These are phyloP conservation scores for Neospora caninum DNA, from an alignment of 169 alveolate genomes.

Conservation along the genomic window DNA sequence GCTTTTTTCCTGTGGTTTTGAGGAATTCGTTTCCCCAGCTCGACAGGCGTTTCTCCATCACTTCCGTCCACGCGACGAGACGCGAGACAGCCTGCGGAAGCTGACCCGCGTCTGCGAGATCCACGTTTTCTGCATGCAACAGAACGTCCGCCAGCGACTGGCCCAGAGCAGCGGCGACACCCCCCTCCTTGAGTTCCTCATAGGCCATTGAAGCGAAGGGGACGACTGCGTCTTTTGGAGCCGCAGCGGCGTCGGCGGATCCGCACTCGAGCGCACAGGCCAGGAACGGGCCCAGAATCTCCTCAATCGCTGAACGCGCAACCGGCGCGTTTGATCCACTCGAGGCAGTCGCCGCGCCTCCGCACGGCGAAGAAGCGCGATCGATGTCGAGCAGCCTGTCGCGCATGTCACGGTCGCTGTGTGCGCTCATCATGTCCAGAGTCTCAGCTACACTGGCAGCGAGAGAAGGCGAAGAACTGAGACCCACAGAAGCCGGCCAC, in stretches of 20 bases:
- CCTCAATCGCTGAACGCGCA: not conserved
- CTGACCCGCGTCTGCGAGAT: not conserved
- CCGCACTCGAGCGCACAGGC: not conserved
- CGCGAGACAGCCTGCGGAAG: not conserved
- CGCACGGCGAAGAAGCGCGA: not conserved
- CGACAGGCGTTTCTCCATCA: not conserved
- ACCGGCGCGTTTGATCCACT: not conserved
- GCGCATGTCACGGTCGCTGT: not conserved
- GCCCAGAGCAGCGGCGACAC: not conserved
- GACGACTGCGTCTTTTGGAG: not conserved
- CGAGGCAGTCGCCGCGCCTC: not conserved
- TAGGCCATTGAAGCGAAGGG: not conserved
- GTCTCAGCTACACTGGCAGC: not conserved
- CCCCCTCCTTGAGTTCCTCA: not conserved
- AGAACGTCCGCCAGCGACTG: not conserved
- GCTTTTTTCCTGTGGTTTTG: not conserved
- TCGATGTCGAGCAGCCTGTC: not conserved
- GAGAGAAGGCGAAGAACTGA: not conserved
- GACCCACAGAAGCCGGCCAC: not conserved
- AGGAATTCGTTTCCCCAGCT: not conserved
- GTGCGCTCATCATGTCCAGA: not conserved
- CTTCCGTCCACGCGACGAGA: not conserved
- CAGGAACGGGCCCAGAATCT: not conserved
- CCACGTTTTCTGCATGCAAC: not conserved
- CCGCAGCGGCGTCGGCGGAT: not conserved